phyloP scores from a whole-genome alignment of 805 yeast species.

The Saccharomycopsis synnaedendra region DNA sequence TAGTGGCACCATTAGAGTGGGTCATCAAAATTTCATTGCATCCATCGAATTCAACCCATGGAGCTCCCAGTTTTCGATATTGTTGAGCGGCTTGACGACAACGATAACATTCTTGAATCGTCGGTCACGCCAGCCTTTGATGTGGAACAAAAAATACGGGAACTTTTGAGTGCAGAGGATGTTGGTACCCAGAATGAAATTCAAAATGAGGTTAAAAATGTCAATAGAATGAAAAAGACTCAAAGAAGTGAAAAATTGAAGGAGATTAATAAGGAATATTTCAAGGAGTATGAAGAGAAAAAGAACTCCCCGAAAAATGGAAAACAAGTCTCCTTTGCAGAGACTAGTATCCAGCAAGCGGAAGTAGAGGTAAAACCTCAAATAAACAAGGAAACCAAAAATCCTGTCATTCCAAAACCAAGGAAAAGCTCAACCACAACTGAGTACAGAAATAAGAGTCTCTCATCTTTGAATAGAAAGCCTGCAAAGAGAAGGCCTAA shows the following conservation, averaged over 20 bases:
- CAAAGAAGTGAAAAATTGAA: neutral
- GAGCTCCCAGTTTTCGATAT: slow-evolving; percentile 13
- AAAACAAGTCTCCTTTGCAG: neutral
- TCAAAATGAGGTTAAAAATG: neutral
- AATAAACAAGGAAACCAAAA: neutral
- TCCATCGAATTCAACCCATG: neutral
- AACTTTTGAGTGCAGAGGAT: neutral
- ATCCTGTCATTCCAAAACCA: neutral
- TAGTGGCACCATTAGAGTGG: too few relatives aligned
- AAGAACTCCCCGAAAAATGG: neutral
- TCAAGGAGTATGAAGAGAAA: slow-evolving; percentile 2
- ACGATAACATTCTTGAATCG: slow-evolving; percentile 4
- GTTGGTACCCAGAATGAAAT: neutral
- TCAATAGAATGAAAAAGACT: neutral
- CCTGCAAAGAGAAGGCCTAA: too few relatives aligned
- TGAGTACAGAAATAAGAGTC: neutral
- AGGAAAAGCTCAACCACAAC: neutral
- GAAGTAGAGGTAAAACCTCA: neutral
- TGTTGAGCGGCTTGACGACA: slow-evolving; percentile 10
- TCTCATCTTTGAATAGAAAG: too few relatives aligned
- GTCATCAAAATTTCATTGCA: too few relatives aligned
- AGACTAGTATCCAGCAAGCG: neutral
- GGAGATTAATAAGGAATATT: slow-evolving; percentile 10
- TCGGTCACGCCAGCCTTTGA: slow-evolving; percentile 7
- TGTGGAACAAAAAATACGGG: slow-evolving; percentile 1